A percentile compares a stretch with the other conserved stretches of the same genome.
Evolutionary conservation across 306 rosid species (phyloP).

Genomic region (Trifolium subterraneum): DNA sequence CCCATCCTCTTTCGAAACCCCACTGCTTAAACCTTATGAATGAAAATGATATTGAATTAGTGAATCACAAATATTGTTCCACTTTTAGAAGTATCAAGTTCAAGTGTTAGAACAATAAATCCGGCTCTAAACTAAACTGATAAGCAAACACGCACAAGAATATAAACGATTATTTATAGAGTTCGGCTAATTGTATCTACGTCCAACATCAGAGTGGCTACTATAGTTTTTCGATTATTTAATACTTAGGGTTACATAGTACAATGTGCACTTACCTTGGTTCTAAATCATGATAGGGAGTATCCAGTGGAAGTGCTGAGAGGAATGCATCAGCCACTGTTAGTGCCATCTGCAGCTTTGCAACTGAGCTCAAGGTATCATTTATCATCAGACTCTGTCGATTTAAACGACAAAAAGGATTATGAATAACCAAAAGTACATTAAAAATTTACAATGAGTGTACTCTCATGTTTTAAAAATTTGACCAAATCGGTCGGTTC

Average conservation of each 20-base stretch:
- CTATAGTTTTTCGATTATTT: too few relatives aligned
- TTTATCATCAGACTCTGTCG: slow-evolving; percentile 74
- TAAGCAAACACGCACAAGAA: too few relatives aligned
- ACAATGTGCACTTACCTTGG: slow-evolving; percentile 46
- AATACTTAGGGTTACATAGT: too few relatives aligned
- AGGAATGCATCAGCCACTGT: slow-evolving; percentile 71
- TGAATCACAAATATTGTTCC: slow-evolving; percentile 1
- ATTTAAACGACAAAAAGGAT: slow-evolving; percentile 21
- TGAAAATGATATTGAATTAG: slow-evolving; percentile 8
- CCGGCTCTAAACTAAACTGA: too few relatives aligned
- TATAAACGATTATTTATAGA: too few relatives aligned
- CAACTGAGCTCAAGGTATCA: slow-evolving; percentile 61
- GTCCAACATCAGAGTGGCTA: too few relatives aligned
- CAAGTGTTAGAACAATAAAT: too few relatives aligned
- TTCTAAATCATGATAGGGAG: slow-evolving; percentile 65
- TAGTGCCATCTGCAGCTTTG: slow-evolving; percentile 74
- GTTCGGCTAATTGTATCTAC: too few relatives aligned
- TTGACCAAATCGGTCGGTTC: background rate
- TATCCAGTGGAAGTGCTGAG: slow-evolving; percentile 57
- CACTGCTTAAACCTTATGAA: slow-evolving; percentile 76
- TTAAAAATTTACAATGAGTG: background rate
- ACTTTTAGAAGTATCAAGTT: background rate
- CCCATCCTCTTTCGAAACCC: slow-evolving; percentile 99
- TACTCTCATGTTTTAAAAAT: background rate
- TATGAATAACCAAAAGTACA: slow-evolving; percentile 1